A percentile compares a stretch with the other conserved stretches of the same genome.
Conservation (phyloP, 352 stramenopile genomes). For the Phytophthora hibernalis region DNA sequence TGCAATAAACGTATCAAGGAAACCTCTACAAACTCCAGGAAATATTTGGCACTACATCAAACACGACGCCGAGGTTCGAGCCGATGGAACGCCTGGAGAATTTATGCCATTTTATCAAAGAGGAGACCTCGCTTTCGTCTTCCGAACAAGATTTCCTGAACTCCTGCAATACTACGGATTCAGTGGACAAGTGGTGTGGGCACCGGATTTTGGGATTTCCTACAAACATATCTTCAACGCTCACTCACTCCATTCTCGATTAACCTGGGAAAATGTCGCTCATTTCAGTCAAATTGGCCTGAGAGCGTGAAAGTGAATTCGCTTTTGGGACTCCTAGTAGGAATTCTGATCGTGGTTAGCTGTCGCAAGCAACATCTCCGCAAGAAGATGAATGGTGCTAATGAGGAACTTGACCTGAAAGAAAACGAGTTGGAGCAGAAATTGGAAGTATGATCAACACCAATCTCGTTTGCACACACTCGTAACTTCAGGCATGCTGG, state of each 20-base stretch:
- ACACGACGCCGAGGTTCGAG: too few relatives aligned
- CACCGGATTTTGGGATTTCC: not conserved
- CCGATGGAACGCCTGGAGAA: too few relatives aligned
- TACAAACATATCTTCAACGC: slow-evolving; percentile 4
- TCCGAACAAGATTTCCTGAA: slow-evolving; percentile 8
- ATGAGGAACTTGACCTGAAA: too few relatives aligned
- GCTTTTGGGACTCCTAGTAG: slow-evolving; percentile 2
- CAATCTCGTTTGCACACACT: too few relatives aligned
- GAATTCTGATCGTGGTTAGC: not conserved
- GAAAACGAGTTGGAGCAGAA: too few relatives aligned
- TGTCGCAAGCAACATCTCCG: too few relatives aligned
- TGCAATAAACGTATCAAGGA: too few relatives aligned
- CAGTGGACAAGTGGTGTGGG: slow-evolving; percentile 27
- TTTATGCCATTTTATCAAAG: too few relatives aligned
- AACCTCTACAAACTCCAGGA: too few relatives aligned
- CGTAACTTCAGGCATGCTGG: too few relatives aligned
- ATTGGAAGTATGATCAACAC: too few relatives aligned
- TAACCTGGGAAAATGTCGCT: slow-evolving; percentile 18
- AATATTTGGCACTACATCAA: too few relatives aligned
- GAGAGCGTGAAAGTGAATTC: slow-evolving; percentile 13
- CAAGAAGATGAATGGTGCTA: not conserved
- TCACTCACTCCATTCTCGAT: slow-evolving; percentile 9
- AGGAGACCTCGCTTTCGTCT: slow-evolving; percentile 1
- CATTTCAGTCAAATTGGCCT: slow-evolving; percentile 16
- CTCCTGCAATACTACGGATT: slow-evolving; percentile 10